A percentile compares a stretch with the other conserved stretches of the same genome.
Evolutionary conservation across 176 grass and related monocot genomes (phyloP).

Genomic region (Triticum monococcum): DNA sequence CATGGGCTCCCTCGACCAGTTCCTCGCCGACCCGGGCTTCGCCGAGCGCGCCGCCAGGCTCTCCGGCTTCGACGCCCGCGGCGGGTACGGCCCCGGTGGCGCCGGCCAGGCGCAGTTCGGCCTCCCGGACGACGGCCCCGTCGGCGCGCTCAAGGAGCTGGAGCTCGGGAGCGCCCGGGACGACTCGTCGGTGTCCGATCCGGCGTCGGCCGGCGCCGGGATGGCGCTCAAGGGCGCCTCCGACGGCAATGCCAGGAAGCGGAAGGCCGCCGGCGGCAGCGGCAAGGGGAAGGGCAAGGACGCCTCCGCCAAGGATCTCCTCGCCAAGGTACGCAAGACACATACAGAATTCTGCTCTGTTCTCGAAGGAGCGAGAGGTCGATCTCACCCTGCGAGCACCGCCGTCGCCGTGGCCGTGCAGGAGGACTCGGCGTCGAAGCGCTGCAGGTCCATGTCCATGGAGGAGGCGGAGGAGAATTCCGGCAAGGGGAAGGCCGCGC

Average conservation of each 20-base stretch:
- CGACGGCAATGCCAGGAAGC: constrained; percentile 72
- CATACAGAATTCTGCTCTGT: background rate
- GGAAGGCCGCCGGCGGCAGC: constrained; percentile 49
- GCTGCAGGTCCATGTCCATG: constrained; percentile 56
- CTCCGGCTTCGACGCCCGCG: constrained; percentile 62
- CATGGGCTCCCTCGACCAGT: constrained; percentile 59
- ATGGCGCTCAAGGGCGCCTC: constrained; percentile 45
- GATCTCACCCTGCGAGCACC: background rate
- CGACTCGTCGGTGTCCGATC: constrained; percentile 89
- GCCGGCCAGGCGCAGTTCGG: constrained; percentile 42
- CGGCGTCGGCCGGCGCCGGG: constrained; percentile 51
- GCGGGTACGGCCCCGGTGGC: background rate
- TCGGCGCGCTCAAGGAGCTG: constrained; percentile 41
- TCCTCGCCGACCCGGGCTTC: constrained; percentile 70
- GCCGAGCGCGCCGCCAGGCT: constrained; percentile 62
- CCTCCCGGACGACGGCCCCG: constrained; percentile 37
- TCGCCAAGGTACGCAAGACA: constrained; percentile 46
- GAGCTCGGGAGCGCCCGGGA: constrained; percentile 53
- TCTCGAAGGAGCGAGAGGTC: too few species aligned
- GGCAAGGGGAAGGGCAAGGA: constrained; percentile 90
- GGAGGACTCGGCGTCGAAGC: constrained; percentile 64
- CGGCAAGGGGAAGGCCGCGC: constrained; percentile 65
- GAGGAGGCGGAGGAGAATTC: constrained; percentile 64
- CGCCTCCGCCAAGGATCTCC: constrained; percentile 46
- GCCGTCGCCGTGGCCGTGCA: constrained; percentile 12